These are phyloP conservation scores for Fusarium sp. DNA, from an alignment of 2,329 filamentous ascomycete species.

Conservation along the genomic window DNA sequence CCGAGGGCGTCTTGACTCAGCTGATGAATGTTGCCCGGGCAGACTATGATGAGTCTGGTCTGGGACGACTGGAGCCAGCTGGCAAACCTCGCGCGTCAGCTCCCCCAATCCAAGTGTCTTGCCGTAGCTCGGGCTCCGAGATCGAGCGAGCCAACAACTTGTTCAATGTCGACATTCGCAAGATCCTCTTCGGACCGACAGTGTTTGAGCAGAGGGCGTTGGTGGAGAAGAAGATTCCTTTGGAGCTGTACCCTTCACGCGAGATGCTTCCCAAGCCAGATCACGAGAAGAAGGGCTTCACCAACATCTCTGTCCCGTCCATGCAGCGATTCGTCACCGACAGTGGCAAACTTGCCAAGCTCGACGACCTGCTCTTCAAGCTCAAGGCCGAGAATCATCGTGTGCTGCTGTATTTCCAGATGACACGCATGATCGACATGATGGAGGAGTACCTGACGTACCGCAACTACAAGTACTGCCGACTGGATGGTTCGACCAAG, in stretches of 20 bases:
- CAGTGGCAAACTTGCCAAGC: slow-evolving; percentile 92
- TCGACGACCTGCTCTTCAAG: slow-evolving; percentile 87
- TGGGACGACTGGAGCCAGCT: slow-evolving; percentile 84
- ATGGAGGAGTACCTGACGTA: slow-evolving; percentile 99
- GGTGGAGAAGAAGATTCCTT: slow-evolving; percentile 77
- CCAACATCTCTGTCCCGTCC: slow-evolving; percentile 90
- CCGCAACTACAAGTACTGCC: slow-evolving; percentile 98
- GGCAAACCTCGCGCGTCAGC: slow-evolving; percentile 83
- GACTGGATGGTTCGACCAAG: slow-evolving; percentile 96
- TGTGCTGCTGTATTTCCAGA: slow-evolving; percentile 98
- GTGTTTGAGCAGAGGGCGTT: slow-evolving; percentile 77
- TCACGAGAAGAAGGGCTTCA: slow-evolving; percentile 86
- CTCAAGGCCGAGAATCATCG: slow-evolving; percentile 94
- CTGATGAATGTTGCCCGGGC: slow-evolving; percentile 83
- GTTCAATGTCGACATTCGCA: slow-evolving; percentile 83
- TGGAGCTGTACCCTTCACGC: slow-evolving; percentile 70
- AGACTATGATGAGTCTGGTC: slow-evolving; percentile 75
- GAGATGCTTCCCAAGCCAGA: slow-evolving; percentile 82
- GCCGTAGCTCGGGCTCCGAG: slow-evolving; percentile 73
- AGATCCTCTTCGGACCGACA: slow-evolving; percentile 77
- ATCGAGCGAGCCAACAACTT: slow-evolving; percentile 78
- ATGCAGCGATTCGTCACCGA: slow-evolving; percentile 99
- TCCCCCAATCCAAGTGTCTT: slow-evolving; percentile 85
- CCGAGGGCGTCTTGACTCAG: slow-evolving; percentile 77
- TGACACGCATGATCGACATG: slow-evolving; percentile 99